These are phyloP conservation scores for Macrocybe gigantea DNA, from an alignment of 768 basidiomycete genomes.

Conservation along the genomic window DNA sequence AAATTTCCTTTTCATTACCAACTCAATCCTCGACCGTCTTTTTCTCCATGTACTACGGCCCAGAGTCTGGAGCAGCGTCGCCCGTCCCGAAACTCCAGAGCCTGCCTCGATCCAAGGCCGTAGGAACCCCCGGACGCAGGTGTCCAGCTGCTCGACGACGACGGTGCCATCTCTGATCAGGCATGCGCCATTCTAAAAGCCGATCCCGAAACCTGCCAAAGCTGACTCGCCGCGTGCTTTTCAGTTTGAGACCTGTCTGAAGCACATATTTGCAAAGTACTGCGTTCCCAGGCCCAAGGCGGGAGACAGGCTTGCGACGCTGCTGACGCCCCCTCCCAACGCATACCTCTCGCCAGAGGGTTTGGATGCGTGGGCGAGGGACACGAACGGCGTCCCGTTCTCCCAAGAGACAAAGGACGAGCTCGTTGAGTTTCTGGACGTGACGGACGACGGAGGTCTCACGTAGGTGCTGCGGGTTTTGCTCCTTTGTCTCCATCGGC, in stretches of 20 bases:
- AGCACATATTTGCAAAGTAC: constrained; percentile 77
- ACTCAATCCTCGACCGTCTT: background rate
- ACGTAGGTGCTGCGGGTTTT: constrained; percentile 44
- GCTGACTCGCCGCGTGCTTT: background rate
- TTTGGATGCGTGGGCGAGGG: constrained; percentile 69
- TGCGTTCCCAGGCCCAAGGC: constrained; percentile 42
- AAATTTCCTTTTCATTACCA: background rate
- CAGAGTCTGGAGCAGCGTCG: constrained; percentile 26
- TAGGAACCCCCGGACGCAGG: constrained; percentile 33
- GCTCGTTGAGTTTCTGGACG: constrained; percentile 68
- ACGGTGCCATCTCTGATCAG: constrained; percentile 62
- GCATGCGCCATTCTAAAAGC: constrained; percentile 20
- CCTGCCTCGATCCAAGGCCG: constrained; percentile 55
- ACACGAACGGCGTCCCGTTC: constrained; percentile 82
- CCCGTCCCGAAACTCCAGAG: constrained; percentile 60
- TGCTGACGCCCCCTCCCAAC: constrained; percentile 44
- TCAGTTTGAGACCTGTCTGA: constrained; percentile 64
- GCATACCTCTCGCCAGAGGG: constrained; percentile 57
- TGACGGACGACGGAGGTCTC: constrained; percentile 62
- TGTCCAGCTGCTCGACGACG: constrained; percentile 61
- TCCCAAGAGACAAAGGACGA: constrained; percentile 74
- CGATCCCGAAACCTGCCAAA: too few relatives aligned
- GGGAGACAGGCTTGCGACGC: background rate
- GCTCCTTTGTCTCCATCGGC: background rate
- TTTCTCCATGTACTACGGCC: background rate